Conservation (phyloP, 1,284 basidiomycete genomes). For the Pholiota adiposa region DNA sequence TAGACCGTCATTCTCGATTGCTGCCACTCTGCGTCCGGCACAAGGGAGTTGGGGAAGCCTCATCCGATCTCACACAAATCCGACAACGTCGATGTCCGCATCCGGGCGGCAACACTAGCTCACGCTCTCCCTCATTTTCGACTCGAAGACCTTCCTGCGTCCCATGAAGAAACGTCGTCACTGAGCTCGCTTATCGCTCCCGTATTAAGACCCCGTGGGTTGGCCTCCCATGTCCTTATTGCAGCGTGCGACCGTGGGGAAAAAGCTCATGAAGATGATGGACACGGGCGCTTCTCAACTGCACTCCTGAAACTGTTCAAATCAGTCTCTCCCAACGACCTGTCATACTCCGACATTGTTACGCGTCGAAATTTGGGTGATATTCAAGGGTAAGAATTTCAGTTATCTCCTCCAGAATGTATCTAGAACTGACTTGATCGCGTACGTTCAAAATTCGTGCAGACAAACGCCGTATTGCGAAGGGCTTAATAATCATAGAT, state of each 20-base stretch:
- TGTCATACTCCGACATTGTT: slow-evolving; percentile 6
- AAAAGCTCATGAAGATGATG: slow-evolving; percentile 1
- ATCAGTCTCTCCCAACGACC: neutral
- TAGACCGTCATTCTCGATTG: slow-evolving; percentile 12
- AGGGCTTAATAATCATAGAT: slow-evolving; percentile 15
- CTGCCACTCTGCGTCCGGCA: slow-evolving; percentile 6
- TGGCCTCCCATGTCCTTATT: slow-evolving; percentile 10
- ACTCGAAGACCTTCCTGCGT: neutral
- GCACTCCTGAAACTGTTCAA: slow-evolving; percentile 8
- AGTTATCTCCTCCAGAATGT: neutral
- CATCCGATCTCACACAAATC: no score
- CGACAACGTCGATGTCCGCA: neutral
- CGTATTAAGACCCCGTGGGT: neutral
- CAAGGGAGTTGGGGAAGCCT: neutral
- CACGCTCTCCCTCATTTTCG: neutral
- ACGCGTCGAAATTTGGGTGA: neutral
- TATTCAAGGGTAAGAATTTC: neutral
- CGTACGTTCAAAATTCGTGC: neutral
- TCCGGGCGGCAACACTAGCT: neutral
- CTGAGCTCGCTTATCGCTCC: neutral
- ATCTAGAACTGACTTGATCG: no score
- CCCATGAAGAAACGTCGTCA: neutral
- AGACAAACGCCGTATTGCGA: slow-evolving; percentile 26
- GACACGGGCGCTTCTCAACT: slow-evolving; percentile 6
- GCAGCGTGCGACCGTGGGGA: slow-evolving; percentile 7